These are phyloP conservation scores for Parasarocladium wereldwijsianum DNA, from an alignment of 2,329 filamentous ascomycete genomes.

Conservation along the genomic window DNA sequence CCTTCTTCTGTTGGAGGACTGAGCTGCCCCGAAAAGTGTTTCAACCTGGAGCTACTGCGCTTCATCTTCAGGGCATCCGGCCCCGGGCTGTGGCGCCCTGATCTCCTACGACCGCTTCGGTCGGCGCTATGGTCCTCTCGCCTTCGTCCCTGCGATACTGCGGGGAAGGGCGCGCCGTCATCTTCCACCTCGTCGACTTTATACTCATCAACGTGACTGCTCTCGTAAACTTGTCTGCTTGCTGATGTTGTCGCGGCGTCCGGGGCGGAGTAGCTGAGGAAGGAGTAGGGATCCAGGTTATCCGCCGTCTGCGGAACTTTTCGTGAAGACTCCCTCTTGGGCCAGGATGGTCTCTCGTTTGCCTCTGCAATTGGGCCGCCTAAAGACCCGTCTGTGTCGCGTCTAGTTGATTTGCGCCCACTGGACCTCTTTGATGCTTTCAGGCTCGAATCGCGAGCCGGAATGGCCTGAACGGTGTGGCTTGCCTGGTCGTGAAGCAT, in stretches of 20 bases:
- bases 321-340: background rate
- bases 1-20: conserved; percentile 19
- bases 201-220: conserved; percentile 9
- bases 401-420: conserved; percentile 32
- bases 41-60: conserved; percentile 42
- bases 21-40: conserved; percentile 37
- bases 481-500: conserved; percentile 9
- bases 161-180: conserved; percentile 56
- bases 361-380: conserved; percentile 28
- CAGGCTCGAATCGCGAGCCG: conserved; percentile 53
- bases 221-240: background rate
- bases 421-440: conserved; percentile 42
- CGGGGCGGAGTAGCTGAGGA: background rate
- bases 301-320: background rate
- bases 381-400: conserved; percentile 23
- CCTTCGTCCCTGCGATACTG: conserved; percentile 46
- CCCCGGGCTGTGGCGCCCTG: conserved; percentile 34
- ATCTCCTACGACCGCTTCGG: conserved; percentile 26
- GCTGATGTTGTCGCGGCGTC: background rate
- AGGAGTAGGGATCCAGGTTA: background rate
- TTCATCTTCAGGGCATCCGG: conserved; percentile 31
- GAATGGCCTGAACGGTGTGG: conserved; percentile 37
- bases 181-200: conserved; percentile 24
- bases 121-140: conserved; percentile 35
- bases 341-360: conserved; percentile 15